Conservation (phyloP, 768 basidiomycete species). For the Porpolomopsis calyptriformis region DNA sequence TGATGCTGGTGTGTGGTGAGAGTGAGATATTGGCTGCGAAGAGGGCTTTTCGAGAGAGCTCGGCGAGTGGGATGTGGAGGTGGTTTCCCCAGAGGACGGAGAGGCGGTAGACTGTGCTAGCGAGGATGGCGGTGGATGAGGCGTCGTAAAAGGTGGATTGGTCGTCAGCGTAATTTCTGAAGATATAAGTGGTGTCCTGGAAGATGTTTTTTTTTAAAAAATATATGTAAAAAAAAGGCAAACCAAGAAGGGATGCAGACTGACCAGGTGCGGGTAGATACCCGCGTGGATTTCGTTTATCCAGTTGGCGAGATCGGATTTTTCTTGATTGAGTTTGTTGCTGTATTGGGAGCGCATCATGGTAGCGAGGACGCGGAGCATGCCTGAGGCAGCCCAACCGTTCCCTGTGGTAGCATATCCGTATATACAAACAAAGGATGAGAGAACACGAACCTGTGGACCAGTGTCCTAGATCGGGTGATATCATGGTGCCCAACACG, state of each 20-base stretch:
- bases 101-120: conserved; percentile 65
- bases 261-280: conserved; percentile 52
- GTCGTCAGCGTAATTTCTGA: conserved; percentile 63
- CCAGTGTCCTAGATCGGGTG: conserved; percentile 62
- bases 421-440: background rate
- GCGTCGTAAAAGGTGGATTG: conserved; percentile 57
- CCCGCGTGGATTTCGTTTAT: conserved; percentile 61
- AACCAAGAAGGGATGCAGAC: conserved; percentile 30
- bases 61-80: conserved; percentile 45
- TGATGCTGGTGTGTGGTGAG: background rate
- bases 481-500: conserved; percentile 34
- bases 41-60: conserved; percentile 38
- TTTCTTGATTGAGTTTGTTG: conserved; percentile 36
- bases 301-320: conserved; percentile 54
- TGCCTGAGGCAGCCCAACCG: conserved; percentile 83
- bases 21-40: conserved; percentile 15
- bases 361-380: conserved; percentile 72
- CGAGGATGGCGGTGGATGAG: conserved; percentile 63
- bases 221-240: conserved; percentile 6
- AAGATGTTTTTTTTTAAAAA: background rate
- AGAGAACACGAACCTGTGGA: conserved; percentile 46
- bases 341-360: conserved; percentile 53
- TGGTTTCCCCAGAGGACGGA: conserved; percentile 43
- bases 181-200: conserved; percentile 15
- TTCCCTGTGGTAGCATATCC: conserved; percentile 42